Evolutionary conservation across 257 asterid species (phyloP), one percentile per base, ranked within the genome.

Genomic region (Hygrophila difformis): DNA sequence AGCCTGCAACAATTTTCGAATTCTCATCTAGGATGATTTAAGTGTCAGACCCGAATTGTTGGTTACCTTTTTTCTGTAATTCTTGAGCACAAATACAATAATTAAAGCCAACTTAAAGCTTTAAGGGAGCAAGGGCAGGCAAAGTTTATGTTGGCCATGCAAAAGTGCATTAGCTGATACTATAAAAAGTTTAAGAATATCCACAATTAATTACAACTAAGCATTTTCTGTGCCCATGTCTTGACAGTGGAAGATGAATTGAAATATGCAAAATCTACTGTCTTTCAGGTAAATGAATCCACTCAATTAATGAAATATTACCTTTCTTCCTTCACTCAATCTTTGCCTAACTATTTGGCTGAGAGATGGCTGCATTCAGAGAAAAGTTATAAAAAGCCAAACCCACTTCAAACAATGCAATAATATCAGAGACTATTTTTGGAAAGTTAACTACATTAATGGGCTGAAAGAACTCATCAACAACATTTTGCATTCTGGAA

Each of bases 301-400:
- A 39, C 7, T 19, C 8, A 49, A 44, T n/a, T 40, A 15, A 39
- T 38, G 39, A 42, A 41, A 53, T n/a, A 62, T 65, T 72, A 88
- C 97, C 97, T 88, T 84, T 72, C 95, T 84, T 68, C 95, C 97
- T 68, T 84, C 94, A 26, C 87, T 70, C 68, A 88, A 61, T 71
- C 87, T 73, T 66, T 84, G 95, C 55, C 87, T 75, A 62, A 88
- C 89, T 45, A 81, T 67, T 64, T 84, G 95, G 44, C 79, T 73
- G 37, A 88, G 79, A 57, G 94, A 81, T 61, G 92, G 89, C 97
- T 88, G 94, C 78, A 70, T 16, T 49, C 28, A 45, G 33, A 64
- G 24, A 35, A 36, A 33, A 55, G 19, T 42, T 16, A 14, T 51
- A 19, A 26, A 40, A 47, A 37, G 10, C 8, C 10, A 5, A 9